These are phyloP conservation scores for Takashimella tepidaria DNA, from an alignment of 1,284 basidiomycete species.

Conservation along the genomic window DNA sequence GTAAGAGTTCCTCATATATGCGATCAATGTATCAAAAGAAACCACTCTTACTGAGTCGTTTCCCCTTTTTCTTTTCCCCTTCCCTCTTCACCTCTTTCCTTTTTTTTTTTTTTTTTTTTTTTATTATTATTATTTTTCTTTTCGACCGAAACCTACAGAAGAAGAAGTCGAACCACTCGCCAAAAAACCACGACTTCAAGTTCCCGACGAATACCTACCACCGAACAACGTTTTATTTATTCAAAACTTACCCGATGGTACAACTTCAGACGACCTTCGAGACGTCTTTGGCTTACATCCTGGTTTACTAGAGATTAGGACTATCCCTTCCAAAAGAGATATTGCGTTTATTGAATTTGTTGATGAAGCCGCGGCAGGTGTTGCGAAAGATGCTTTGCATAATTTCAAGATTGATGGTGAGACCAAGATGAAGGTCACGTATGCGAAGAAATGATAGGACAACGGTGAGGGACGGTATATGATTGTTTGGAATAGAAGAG, in stretches of 20 bases:
- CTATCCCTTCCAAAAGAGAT: slow-evolving; percentile 90
- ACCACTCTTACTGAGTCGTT: too few relatives aligned
- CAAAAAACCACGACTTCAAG: slow-evolving; percentile 66
- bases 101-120: slow-evolving; percentile 5
- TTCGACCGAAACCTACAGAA: slow-evolving; percentile 49
- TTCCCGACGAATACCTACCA: slow-evolving; percentile 99
- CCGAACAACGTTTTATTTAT: slow-evolving; percentile 99
- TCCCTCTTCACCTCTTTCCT: background rate
- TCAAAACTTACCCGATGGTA: slow-evolving; percentile 86
- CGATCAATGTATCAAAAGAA: background rate
- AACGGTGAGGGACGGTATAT: background rate
- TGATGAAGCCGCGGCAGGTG: slow-evolving; percentile 81
- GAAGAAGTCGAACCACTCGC: slow-evolving; percentile 53
- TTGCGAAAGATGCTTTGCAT: slow-evolving; percentile 89
- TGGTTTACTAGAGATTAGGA: slow-evolving; percentile 89
- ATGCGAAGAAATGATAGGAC: slow-evolving; percentile 34
- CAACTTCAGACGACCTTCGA: slow-evolving; percentile 80
- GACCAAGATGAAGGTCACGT: slow-evolving; percentile 78
- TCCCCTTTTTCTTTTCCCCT: background rate
- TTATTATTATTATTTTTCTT: too few relatives aligned
- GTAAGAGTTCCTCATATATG: background rate
- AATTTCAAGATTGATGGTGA: slow-evolving; percentile 94
- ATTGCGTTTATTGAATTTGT: slow-evolving; percentile 94
- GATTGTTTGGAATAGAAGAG: too few relatives aligned
- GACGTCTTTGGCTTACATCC: slow-evolving; percentile 88